Base-by-base conservation (phyloP, 306 rosid genomes). In the Begonia loranthoides region DNA sequence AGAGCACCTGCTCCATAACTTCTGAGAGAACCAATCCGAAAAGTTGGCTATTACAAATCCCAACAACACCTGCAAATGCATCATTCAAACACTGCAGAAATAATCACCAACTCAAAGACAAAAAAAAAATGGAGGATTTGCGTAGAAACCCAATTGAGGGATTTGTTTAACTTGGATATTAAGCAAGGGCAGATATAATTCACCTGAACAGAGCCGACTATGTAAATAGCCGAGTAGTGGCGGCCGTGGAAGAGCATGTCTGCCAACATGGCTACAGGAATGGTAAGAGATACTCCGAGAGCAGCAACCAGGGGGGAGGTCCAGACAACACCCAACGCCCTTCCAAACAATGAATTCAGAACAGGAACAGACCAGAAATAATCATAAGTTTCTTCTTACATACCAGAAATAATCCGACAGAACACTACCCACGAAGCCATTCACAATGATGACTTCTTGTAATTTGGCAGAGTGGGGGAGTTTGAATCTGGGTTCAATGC, bases 241-340 rank as follows among this genome's bases (percentile, higher is more conserved):
- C 61, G 66, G 61, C 71, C 66, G 48, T 66, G 71, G 51, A 66
- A 47, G 15, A 54, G 13, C 66, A 66, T 59, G 51, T 66, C 71
- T 39, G 22, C 71, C 41, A 59, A 15, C 71, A 66, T 66, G 49
- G 71, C 66, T 21, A 59, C 10, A 4, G 71, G 71, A 28, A 59
- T 66, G 43, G 71, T 49, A 52, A 66, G 66, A 11, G 71, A 66
- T 21, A 57, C 51, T 4, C 71, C 71, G 3, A 59, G 60, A 12
- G 71, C 61, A 17, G 71, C 66, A 38, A 59, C 57, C 22, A 66
- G 45, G 34, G 71, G 66, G 14, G 71, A 47, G 39, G 66, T 66
- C 71, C 71, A 66, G 50, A 59, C 65, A 59, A 66, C 65, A 41
- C 55, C 71, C 54, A 66, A 54, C 4, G 66, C 71, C 71, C 71